Base-by-base conservation (phyloP, 2,329 filamentous ascomycete species). In the Bimuria novae-zelandiae region DNA sequence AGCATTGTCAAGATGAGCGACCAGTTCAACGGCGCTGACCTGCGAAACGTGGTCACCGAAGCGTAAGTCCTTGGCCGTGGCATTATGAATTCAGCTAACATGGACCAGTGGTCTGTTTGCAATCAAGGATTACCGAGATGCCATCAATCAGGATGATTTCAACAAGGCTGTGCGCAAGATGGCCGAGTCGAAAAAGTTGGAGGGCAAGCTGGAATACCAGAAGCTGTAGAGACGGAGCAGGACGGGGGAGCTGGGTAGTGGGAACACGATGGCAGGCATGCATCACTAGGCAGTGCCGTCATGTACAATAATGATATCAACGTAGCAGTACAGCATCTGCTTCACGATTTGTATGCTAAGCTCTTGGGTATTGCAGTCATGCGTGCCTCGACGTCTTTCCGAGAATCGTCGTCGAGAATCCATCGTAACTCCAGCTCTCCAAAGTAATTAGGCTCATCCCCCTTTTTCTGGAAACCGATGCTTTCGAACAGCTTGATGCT, bases 1-100 rank as follows among this genome's bases (percentile, higher is more conserved):
- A 97, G 91, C 68, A 92, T 99, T 55, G 94, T 99, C 63, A 99
- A 99, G 86, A 99, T 99, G 94, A 97, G 92, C 67, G 94, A 99
- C 71, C 92, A 93, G 23, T 84, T 99, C 67, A 99, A 99, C 77
- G 94, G 94, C 72, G 94, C 94, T 45, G 94, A 99, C 85, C 78
- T 99, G 80, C 84, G 94, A 70, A 99, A 99, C 72, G 92, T 99
- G 47, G 92, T 99, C 47, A 99, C 94, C 12, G 94, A 99, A 82
- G 94, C 94, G 91, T 96, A 84, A 82, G 91, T 86, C 33, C 4
- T 5, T 3, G 16, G 21, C 32, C 36, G 10, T 25, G 12, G 19
- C 10, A 21, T 22, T 42, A 33, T 33, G n/a, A n/a, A 22, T 21
- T n/a, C 55, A 23, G 45, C 67, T 72, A 61, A 74, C 54, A 37